Evolutionary conservation across 1,139 yeast species (phyloP).

Genomic region (Debaryomyces sp.): DNA sequence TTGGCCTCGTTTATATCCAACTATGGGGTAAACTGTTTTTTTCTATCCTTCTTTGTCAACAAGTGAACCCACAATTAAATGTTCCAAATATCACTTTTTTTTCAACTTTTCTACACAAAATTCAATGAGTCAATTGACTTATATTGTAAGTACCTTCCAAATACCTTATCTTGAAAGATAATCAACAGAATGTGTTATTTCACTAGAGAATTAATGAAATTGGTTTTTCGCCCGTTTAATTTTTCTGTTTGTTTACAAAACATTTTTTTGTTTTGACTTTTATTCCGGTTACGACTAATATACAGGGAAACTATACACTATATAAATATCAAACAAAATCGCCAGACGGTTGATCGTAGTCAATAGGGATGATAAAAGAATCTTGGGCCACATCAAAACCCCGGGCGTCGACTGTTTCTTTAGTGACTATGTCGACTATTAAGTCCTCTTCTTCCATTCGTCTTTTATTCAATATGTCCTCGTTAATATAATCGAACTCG

Average conservation of each 20-base stretch:
- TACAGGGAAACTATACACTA: constrained; percentile 5
- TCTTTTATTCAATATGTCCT: constrained; percentile 59
- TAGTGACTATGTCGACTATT: constrained; percentile 65
- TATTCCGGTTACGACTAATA: constrained; percentile 5
- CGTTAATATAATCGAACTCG: constrained; percentile 84
- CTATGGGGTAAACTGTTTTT: not conserved
- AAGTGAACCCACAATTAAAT: constrained; percentile 5
- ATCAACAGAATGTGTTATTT: constrained; percentile 1
- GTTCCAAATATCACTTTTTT: constrained; percentile 3
- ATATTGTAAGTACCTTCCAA: not conserved
- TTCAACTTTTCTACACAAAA: not conserved
- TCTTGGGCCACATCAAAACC: constrained; percentile 53
- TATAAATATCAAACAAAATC: not conserved
- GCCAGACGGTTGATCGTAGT: constrained; percentile 26
- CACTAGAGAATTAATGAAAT: constrained; percentile 6
- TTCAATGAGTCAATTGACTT: not conserved
- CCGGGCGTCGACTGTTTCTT: constrained; percentile 66
- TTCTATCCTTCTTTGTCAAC: constrained; percentile 2
- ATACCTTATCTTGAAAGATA: constrained; percentile 4
- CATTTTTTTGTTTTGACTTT: constrained; percentile 9
- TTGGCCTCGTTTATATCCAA: not conserved
- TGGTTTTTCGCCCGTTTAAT: constrained; percentile 16
- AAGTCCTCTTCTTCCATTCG: constrained; percentile 70
- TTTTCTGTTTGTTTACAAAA: constrained; percentile 17
- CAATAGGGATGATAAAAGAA: constrained; percentile 49